Evolutionary conservation across 441 rosid genomes (phyloP), one percentile per base, ranked within the genome.

Genomic region (Omphalea diandra): DNA sequence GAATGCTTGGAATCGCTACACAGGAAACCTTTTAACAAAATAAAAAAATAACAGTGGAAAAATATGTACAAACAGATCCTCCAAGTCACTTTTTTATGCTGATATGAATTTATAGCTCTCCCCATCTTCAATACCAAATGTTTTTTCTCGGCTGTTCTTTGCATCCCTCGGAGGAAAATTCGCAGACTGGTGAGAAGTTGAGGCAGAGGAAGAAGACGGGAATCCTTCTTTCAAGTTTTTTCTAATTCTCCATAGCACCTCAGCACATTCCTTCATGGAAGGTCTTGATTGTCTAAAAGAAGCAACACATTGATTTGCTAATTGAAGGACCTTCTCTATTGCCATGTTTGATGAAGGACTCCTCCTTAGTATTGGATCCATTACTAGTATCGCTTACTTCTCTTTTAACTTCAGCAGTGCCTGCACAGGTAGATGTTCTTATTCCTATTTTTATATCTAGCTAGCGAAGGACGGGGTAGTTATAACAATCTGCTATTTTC

Each of bases 351-450:
- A 85, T 35, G 86, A 88, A 52, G 92, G 83, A 78, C 70, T 85
- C 76, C 97, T 87, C 74, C 69, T 83, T 31, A 94, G 73, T 57
- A 82, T 74, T 49, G 90, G 87, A 74, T 94, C 97, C 97, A 94
- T 90, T 0, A 81, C 90, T 20, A 90, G 62, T 52, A 94, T 77
- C 27, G 84, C 76, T 20, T 91, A 94, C 57, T 83, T 82, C 32
- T 74, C 84, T 73, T 83, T 88, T 50, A 87, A 71, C 65, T 78
- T 82, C 77, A 83, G 88, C 84, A 91, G 79, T 60, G 97, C 97
- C 97, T 94, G 84, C 83, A 73, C 62, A 52, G 52, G 38, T 14
- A 49, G 11, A 75, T 12, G 54, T 43, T 40, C 35, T 68, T 20
- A 66, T 24, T 20, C n/a, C n/a, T n/a, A n/a, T 10, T 8, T 35